Evolutionary conservation across 345 rosid genomes (phyloP).

Genomic region (Turnera subulata): DNA sequence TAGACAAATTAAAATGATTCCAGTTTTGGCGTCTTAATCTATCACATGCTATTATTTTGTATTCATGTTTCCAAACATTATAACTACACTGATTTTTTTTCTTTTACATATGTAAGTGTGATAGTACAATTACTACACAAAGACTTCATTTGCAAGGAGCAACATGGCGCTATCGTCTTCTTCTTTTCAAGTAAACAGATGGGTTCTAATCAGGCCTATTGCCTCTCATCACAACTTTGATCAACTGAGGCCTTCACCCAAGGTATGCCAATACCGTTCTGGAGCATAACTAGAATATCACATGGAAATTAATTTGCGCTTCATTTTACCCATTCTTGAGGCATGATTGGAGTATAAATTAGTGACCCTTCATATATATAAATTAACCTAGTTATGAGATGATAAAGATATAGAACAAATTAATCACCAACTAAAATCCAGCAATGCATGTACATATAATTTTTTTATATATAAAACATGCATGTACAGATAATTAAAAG

Average conservation of each 20-base stretch:
- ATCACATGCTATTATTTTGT: too few relatives aligned
- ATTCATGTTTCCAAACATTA: too few relatives aligned
- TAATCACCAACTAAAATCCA: too few relatives aligned
- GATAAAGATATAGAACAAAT: too few relatives aligned
- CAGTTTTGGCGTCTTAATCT: too few relatives aligned
- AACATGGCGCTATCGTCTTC: not conserved
- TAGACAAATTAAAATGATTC: too few relatives aligned
- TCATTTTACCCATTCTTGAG: not conserved
- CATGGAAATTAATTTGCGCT: not conserved
- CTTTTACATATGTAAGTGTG: too few relatives aligned
- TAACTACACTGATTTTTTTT: too few relatives aligned
- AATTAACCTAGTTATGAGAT: too few relatives aligned
- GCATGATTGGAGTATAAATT: not conserved
- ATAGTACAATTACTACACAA: too few relatives aligned
- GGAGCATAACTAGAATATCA: not conserved
- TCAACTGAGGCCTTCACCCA: constrained; percentile 1
- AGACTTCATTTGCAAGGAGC: not conserved
- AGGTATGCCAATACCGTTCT: not conserved
- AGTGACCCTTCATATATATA: too few relatives aligned
- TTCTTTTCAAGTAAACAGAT: constrained; percentile 1
- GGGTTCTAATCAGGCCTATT: not conserved
- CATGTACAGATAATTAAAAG: not conserved
- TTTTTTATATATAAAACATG: not conserved
- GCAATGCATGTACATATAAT: not conserved
- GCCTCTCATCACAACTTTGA: not conserved